Conservation (phyloP, 2,329 filamentous ascomycete species). For the Chaetomiaceae sp. region DNA sequence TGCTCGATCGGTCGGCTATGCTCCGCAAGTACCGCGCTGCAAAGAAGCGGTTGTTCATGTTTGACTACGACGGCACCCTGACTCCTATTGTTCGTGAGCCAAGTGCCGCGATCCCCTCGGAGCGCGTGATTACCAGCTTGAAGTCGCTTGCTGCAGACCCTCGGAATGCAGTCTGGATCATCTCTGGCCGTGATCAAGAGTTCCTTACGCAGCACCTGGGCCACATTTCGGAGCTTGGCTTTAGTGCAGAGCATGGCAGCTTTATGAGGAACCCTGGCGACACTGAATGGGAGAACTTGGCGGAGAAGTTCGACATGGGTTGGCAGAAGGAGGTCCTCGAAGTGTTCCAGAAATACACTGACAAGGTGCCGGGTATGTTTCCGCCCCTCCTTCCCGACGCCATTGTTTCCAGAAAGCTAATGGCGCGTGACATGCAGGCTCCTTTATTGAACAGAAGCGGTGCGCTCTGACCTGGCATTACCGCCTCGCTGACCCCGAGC, state of each 20-base stretch:
- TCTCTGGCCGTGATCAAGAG: slow-evolving; percentile 87
- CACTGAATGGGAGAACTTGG: slow-evolving; percentile 81
- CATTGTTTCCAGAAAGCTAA: background rate
- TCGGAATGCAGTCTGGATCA: slow-evolving; percentile 93
- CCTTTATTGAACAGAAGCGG: slow-evolving; percentile 90
- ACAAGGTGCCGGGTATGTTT: slow-evolving; percentile 70
- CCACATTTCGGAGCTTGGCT: slow-evolving; percentile 83
- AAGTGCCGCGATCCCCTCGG: slow-evolving; percentile 80
- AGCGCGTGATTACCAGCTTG: slow-evolving; percentile 74
- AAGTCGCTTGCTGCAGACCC: slow-evolving; percentile 75
- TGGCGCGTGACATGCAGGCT: slow-evolving; percentile 47
- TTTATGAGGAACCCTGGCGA: slow-evolving; percentile 80
- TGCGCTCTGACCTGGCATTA: slow-evolving; percentile 98
- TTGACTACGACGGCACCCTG: slow-evolving; percentile 96
- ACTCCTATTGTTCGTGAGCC: slow-evolving; percentile 94
- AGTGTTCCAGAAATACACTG: slow-evolving; percentile 83
- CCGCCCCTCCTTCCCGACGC: background rate
- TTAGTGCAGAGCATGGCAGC: slow-evolving; percentile 94
- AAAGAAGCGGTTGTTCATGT: slow-evolving; percentile 87
- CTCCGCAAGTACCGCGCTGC: slow-evolving; percentile 70
- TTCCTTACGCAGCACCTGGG: slow-evolving; percentile 90
- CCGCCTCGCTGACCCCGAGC: slow-evolving; percentile 81
- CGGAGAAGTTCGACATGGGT: slow-evolving; percentile 80
- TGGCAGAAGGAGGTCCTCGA: slow-evolving; percentile 86
- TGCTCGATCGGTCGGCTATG: slow-evolving; percentile 70